These are phyloP conservation scores for Microbotryum saponariae DNA, from an alignment of 1,284 basidiomycete species.

Conservation along the genomic window DNA sequence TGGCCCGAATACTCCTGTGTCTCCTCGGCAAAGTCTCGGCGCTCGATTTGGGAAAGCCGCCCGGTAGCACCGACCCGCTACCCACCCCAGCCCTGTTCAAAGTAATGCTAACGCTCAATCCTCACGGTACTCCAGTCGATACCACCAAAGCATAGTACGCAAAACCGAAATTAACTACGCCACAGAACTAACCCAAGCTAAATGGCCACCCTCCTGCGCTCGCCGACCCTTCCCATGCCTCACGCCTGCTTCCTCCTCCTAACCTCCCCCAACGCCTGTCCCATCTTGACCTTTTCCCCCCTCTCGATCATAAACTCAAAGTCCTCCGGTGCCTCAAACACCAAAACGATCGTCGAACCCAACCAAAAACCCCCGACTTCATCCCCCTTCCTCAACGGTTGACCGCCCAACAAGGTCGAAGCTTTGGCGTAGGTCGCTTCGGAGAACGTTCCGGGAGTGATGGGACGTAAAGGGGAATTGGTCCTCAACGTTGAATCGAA, in stretches of 20 bases:
- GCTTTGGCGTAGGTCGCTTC: slow-evolving; percentile 85
- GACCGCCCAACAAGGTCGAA: slow-evolving; percentile 72
- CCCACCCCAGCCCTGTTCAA: too few species aligned
- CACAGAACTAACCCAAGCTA: neutral
- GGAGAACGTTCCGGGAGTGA: slow-evolving; percentile 78
- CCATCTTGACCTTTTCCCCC: slow-evolving; percentile 82
- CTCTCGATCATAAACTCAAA: slow-evolving; percentile 75
- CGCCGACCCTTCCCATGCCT: too few species aligned
- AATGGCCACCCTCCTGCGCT: too few species aligned
- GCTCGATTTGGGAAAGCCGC: too few species aligned
- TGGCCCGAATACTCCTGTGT: too few species aligned
- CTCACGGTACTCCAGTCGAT: too few species aligned
- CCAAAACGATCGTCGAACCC: slow-evolving; percentile 90
- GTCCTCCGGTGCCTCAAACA: slow-evolving; percentile 84
- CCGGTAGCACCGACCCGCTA: too few species aligned
- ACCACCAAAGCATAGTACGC: neutral
- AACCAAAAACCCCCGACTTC: slow-evolving; percentile 97
- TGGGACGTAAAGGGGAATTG: slow-evolving; percentile 60
- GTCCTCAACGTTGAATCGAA: slow-evolving; percentile 88
- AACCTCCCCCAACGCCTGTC: slow-evolving; percentile 52
- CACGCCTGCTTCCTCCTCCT: neutral
- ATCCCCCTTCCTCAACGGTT: slow-evolving; percentile 76
- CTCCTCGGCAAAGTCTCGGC: too few species aligned
- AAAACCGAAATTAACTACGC: neutral
- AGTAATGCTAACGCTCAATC: too few species aligned